These are phyloP conservation scores for Aspergillus aculeatinus DNA, from an alignment of 2,329 filamentous ascomycete genomes.

Conservation along the genomic window DNA sequence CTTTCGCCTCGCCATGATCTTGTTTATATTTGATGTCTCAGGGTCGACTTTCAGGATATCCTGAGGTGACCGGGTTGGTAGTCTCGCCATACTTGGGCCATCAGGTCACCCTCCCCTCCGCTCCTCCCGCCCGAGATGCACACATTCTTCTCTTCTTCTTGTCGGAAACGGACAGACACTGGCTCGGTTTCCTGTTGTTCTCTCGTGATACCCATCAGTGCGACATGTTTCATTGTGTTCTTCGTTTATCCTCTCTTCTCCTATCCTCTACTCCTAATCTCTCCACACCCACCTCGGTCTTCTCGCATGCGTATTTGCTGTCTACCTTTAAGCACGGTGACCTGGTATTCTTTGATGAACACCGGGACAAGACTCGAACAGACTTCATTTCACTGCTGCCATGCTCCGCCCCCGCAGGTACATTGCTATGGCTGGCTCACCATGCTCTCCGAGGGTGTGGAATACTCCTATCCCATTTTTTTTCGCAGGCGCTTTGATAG, in stretches of 20 bases:
- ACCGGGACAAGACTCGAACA: no score
- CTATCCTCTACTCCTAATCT: neutral
- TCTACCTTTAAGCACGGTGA: no score
- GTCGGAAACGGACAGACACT: neutral
- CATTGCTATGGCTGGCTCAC: neutral
- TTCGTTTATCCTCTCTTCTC: neutral
- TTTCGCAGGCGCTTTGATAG: no score
- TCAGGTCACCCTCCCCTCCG: neutral
- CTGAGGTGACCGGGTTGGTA: neutral
- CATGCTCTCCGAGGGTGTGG: no score
- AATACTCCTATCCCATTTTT: no score
- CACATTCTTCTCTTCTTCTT: neutral
- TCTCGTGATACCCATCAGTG: constrained; percentile 33
- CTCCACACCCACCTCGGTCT: neutral
- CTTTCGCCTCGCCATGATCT: neutral
- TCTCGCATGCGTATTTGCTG: no score
- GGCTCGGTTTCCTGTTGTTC: constrained; percentile 2
- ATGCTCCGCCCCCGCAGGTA: neutral
- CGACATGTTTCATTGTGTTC: constrained; percentile 13
- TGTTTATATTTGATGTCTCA: neutral
- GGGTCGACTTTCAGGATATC: neutral
- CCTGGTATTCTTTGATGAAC: no score
- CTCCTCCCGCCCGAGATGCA: neutral
- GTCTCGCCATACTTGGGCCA: neutral
- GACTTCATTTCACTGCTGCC: neutral